These are phyloP conservation scores for Xylariaceae sp. DNA, from an alignment of 2,329 filamentous ascomycete species.

Conservation along the genomic window DNA sequence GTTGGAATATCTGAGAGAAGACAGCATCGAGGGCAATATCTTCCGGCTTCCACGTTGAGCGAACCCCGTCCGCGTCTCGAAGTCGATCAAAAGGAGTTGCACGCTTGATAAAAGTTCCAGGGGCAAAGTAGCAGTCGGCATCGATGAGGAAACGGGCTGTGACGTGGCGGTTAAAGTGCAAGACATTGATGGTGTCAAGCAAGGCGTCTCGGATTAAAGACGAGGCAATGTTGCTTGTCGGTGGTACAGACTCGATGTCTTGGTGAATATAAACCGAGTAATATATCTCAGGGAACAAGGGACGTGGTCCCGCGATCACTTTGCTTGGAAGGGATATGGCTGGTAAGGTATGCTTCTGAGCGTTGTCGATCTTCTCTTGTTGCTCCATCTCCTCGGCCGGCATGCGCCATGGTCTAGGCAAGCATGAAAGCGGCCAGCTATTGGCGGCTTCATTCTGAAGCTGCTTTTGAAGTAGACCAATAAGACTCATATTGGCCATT, in stretches of 20 bases:
- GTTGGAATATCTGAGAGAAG: slow-evolving; percentile 87
- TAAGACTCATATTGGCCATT: slow-evolving; percentile 61
- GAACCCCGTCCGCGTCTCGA: slow-evolving; percentile 58
- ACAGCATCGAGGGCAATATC: slow-evolving; percentile 96
- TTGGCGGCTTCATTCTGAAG: slow-evolving; percentile 69
- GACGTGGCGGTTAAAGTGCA: slow-evolving; percentile 86
- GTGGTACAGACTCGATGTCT: slow-evolving; percentile 83
- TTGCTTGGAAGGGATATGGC: slow-evolving; percentile 68
- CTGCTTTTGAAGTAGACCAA: slow-evolving; percentile 80
- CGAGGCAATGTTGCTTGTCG: slow-evolving; percentile 67
- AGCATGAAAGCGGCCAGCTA: slow-evolving; percentile 67
- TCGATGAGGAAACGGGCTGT: slow-evolving; percentile 88
- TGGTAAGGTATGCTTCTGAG: slow-evolving; percentile 73
- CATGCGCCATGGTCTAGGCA: slow-evolving; percentile 64
- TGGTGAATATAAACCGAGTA: slow-evolving; percentile 88
- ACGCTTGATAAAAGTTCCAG: slow-evolving; percentile 86
- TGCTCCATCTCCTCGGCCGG: slow-evolving; percentile 55
- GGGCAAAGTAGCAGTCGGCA: slow-evolving; percentile 88
- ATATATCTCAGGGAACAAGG: slow-evolving; percentile 87
- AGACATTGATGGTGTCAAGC: slow-evolving; percentile 86
- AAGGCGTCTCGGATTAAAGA: slow-evolving; percentile 80
- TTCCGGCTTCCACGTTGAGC: slow-evolving; percentile 91
- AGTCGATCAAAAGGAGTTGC: slow-evolving; percentile 90
- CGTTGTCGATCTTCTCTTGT: slow-evolving; percentile 53
- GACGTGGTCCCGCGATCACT: slow-evolving; percentile 66